Evolutionary conservation across 495 filamentous ascomycete species (phyloP), one percentile per base, ranked within the genome.

Genomic region (Aspergillus indologenus): DNA sequence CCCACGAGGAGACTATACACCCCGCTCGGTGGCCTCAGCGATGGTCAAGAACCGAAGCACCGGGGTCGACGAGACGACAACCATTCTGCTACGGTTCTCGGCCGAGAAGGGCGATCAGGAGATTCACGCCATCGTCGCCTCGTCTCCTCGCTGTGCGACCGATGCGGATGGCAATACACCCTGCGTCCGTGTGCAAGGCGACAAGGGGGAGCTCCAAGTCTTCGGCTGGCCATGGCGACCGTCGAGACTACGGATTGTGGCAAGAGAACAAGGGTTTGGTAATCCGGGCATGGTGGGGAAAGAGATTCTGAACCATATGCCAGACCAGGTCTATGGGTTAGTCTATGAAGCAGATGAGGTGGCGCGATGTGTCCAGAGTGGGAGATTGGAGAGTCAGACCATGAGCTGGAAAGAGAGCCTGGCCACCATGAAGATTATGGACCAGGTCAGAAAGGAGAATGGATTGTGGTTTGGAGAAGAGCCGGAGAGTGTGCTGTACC

Each of bases 291-390:
- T 53, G 61, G 78, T 11, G 75, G 84, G 68, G 72, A 78, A 53
- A 70, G 82, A 21, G 71, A 82, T 58, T 83, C 77, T 66, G 77
- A 2, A 79, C 9, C 79, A 87, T 57, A 44, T 46, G 4, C 83
- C 85, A n/a, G 70, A 71, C 3, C 78, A 75, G 68, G 87, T 85
- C 24, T 82, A 89, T 58, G 90, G 89, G 43, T 90, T 91, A 85
- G 89, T 87, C 74, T 92, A 84, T 83, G 89, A 92, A 69, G 90
- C 90, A 19, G 90, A 93, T 75, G 88, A 89, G 72, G 84, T 79
- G 49, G 89, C 85, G 53, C 73, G 83, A 43, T 90, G 86, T 70
- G 65, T 92, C 53, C 76, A 83, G 44, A 86, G 91, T 69, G 87
- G 88, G 54, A 83, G 81, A 73, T 66, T 76, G 64, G 82, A 92